Percentiles rank a stretch among this genome's conserved stretches.
Evolutionary conservation across 2,329 filamentous ascomycete genomes (phyloP).

Genomic region (Fusarium camptoceras): DNA sequence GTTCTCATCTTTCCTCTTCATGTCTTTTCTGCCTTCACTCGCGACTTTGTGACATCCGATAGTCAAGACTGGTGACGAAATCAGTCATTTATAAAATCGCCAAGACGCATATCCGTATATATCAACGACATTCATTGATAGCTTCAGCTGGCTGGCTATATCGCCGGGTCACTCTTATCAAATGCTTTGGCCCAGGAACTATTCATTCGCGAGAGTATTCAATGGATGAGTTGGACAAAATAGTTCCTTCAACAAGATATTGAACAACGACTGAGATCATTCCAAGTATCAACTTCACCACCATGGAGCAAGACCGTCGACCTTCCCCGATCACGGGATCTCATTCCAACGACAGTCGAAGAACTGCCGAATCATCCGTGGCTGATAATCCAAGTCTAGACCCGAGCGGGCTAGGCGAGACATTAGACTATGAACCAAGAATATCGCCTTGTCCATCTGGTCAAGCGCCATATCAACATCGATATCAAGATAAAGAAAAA

Average conservation of each 20-base stretch:
- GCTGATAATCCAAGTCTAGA: conserved; percentile 33
- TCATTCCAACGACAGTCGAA: conserved; percentile 10
- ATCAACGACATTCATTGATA: neutral
- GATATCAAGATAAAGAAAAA: neutral
- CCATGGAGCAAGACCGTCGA: conserved; percentile 15
- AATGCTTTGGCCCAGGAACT: neutral
- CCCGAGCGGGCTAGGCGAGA: conserved; percentile 39
- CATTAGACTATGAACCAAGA: conserved; percentile 4
- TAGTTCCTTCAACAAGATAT: neutral
- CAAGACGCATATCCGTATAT: neutral
- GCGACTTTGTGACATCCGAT: neutral
- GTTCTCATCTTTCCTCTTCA: neutral
- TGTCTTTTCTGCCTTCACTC: neutral
- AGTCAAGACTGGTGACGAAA: neutral
- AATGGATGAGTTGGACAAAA: neutral
- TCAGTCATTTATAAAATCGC: conserved; percentile 6
- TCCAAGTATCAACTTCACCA: conserved; percentile 3
- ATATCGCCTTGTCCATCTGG: conserved; percentile 4
- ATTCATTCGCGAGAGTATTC: neutral
- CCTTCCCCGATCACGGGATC: conserved; percentile 14
- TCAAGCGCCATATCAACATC: neutral
- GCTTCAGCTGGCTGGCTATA: neutral
- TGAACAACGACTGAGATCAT: neutral
- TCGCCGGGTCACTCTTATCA: neutral
- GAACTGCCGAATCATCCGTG: conserved; percentile 9